Percentiles rank a stretch among this genome's conserved stretches.
These are phyloP conservation scores for Colletotrichum endophyticum DNA, from an alignment of 2,329 filamentous ascomycete genomes.

Conservation along the genomic window DNA sequence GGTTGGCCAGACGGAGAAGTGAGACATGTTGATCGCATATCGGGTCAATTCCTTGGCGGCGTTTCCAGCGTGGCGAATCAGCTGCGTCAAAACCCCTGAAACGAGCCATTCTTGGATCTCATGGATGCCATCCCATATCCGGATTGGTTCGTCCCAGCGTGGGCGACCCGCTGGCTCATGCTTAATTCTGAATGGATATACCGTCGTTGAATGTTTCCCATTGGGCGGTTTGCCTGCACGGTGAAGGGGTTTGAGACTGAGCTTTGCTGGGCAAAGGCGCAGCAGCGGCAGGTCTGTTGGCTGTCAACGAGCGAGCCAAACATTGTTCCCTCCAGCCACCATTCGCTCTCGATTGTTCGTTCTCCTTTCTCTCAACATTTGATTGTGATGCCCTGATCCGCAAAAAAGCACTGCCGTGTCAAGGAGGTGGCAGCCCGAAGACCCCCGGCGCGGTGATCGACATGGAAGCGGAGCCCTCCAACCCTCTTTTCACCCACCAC, in stretches of 20 bases:
- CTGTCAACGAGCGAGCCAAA: background rate
- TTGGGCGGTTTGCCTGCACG: background rate
- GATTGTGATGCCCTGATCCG: background rate
- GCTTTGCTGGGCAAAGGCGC: background rate
- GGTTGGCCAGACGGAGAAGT: conserved; percentile 8
- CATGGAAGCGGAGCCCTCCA: background rate
- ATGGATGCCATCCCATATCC: background rate
- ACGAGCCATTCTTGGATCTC: background rate
- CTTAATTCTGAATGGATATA: conserved; percentile 5
- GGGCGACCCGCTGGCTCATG: background rate
- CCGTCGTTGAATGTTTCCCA: background rate
- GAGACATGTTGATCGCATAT: conserved; percentile 14
- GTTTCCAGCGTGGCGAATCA: conserved; percentile 4
- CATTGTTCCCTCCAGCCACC: background rate
- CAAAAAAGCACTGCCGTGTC: conserved; percentile 6
- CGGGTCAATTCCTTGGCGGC: conserved; percentile 8
- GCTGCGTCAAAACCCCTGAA: background rate
- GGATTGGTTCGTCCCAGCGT: background rate
- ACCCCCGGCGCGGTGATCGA: background rate
- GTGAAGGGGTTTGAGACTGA: background rate
- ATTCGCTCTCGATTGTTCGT: conserved; percentile 5
- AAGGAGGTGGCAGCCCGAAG: background rate
- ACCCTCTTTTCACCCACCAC: background rate
- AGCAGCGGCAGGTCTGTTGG: background rate
- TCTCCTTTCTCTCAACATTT: background rate